Conservation (phyloP, 2,329 filamentous ascomycete species). For the Aureobasidium sp. region DNA sequence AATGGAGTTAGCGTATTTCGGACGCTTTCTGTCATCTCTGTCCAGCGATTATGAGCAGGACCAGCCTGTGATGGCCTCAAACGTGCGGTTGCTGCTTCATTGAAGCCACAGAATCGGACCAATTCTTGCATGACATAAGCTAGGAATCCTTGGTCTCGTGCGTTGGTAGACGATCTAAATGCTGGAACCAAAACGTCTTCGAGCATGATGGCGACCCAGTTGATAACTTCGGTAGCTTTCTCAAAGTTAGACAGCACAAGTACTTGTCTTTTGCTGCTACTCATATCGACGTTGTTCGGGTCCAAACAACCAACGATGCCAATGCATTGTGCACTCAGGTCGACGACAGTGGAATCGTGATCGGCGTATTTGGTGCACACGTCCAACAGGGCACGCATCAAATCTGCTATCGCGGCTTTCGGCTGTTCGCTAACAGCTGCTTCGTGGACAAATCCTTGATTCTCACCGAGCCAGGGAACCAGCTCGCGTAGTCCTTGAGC, state of each 20-base stretch:
- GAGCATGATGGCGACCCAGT: slow-evolving; percentile 79
- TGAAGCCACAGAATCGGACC: slow-evolving; percentile 68
- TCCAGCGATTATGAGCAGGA: slow-evolving; percentile 65
- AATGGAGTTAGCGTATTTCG: slow-evolving; percentile 80
- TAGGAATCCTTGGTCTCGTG: slow-evolving; percentile 79
- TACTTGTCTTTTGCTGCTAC: slow-evolving; percentile 71
- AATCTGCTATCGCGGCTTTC: slow-evolving; percentile 59
- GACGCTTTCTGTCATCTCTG: slow-evolving; percentile 64
- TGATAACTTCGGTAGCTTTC: slow-evolving; percentile 64
- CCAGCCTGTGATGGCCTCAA: slow-evolving; percentile 48
- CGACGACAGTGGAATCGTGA: slow-evolving; percentile 56
- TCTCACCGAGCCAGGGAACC: slow-evolving; percentile 57
- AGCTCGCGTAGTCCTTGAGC: slow-evolving; percentile 74
- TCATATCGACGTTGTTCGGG: slow-evolving; percentile 75
- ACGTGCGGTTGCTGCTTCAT: slow-evolving; percentile 43
- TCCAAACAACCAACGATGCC: slow-evolving; percentile 89
- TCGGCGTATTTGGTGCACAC: slow-evolving; percentile 73
- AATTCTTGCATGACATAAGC: slow-evolving; percentile 94
- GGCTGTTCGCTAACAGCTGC: slow-evolving; percentile 78
- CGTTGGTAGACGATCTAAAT: slow-evolving; percentile 84
- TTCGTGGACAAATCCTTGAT: slow-evolving; percentile 72
- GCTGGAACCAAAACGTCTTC: slow-evolving; percentile 83
- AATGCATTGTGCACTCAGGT: slow-evolving; percentile 70
- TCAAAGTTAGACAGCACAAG: slow-evolving; percentile 84
- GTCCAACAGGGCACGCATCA: slow-evolving; percentile 75